These are phyloP conservation scores for Panaeolus cyanescens DNA, from an alignment of 768 basidiomycete genomes.

Conservation along the genomic window DNA sequence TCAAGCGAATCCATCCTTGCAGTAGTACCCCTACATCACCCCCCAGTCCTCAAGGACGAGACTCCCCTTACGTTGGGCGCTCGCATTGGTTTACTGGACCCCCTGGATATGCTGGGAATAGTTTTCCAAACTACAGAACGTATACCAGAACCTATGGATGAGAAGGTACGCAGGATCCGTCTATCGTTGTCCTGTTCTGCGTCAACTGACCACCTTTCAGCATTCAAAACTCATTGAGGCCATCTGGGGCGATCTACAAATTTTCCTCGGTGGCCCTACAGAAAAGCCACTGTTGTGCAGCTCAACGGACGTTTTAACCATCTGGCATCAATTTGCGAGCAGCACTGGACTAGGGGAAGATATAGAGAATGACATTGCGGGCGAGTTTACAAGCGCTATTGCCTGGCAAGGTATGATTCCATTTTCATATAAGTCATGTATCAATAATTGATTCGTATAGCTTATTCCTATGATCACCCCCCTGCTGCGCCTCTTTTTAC, in stretches of 20 bases:
- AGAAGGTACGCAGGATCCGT: conserved; percentile 8
- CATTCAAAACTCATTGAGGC: neutral
- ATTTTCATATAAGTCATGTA: neutral
- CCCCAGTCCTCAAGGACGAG: conserved; percentile 41
- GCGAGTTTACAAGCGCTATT: conserved; percentile 51
- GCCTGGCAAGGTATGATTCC: conserved; percentile 50
- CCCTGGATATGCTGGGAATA: conserved; percentile 56
- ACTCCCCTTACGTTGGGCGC: conserved; percentile 34
- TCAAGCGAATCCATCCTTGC: conserved; percentile 39
- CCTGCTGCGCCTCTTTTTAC: conserved; percentile 43
- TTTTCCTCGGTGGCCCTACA: neutral
- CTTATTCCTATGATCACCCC: conserved; percentile 52
- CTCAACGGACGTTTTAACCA: conserved; percentile 33
- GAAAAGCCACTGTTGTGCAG: neutral
- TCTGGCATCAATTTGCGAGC: conserved; percentile 46
- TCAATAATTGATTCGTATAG: conserved; percentile 20
- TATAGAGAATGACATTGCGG: conserved; percentile 41
- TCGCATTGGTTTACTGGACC: conserved; percentile 51
- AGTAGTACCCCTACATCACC: conserved; percentile 46
- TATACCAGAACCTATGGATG: neutral
- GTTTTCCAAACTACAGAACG: conserved; percentile 32
- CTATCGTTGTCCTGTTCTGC: conserved; percentile 7
- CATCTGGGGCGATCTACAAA: neutral
- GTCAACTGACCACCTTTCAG: neutral
- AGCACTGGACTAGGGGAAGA: conserved; percentile 34